These are phyloP conservation scores for Calonectria leucothoes DNA, from an alignment of 2,329 filamentous ascomycete genomes.

Conservation along the genomic window DNA sequence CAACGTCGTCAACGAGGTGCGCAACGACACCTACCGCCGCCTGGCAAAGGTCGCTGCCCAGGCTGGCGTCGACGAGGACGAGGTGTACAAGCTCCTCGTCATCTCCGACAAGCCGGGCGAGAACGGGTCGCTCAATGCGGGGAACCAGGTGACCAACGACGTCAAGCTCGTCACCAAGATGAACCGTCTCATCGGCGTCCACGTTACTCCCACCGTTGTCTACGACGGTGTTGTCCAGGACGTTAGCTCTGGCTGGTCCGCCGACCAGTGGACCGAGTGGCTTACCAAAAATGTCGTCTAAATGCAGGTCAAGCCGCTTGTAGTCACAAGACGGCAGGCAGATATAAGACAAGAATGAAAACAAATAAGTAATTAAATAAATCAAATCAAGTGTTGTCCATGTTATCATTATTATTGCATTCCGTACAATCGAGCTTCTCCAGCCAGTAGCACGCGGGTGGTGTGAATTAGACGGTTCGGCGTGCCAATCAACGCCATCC, in stretches of 20 bases:
- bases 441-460: background rate
- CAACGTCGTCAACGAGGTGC: conserved; percentile 82
- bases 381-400: too few species aligned
- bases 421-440: background rate
- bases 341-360: background rate
- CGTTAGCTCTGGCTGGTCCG: conserved; percentile 82
- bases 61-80: conserved; percentile 77
- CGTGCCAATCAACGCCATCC: background rate
- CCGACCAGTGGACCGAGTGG: conserved; percentile 89
- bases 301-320: background rate
- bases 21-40: conserved; percentile 86
- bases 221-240: conserved; percentile 88
- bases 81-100: conserved; percentile 75
- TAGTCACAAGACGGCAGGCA: background rate
- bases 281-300: conserved; percentile 68
- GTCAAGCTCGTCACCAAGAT: conserved; percentile 87
- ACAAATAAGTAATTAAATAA: background rate
- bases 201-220: conserved; percentile 91
- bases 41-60: conserved; percentile 78
- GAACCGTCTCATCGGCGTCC: conserved; percentile 81
- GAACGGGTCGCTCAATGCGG: conserved; percentile 78
- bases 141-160: conserved; percentile 87
- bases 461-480: background rate
- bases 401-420: background rate
- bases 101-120: conserved; percentile 75